These are phyloP conservation scores for Rhizomucor pusillus DNA, from an alignment of 371 early-diverging fungal species.

Conservation along the genomic window DNA sequence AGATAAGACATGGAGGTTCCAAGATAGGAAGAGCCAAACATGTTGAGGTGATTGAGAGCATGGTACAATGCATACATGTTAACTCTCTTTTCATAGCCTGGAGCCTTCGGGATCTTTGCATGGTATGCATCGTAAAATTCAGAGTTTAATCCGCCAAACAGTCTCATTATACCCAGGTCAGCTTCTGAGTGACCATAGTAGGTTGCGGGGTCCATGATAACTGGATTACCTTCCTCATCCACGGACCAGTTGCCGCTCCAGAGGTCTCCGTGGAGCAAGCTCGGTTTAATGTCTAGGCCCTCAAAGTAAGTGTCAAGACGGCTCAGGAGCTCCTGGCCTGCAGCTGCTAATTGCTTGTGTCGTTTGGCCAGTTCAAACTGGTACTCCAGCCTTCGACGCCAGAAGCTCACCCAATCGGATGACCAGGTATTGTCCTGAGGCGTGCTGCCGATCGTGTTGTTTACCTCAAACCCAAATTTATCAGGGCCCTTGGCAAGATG, in stretches of 20 bases:
- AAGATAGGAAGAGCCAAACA: slow-evolving; percentile 16
- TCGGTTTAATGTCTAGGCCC: slow-evolving; percentile 8
- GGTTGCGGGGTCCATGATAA: slow-evolving; percentile 13
- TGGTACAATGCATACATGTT: slow-evolving; percentile 13
- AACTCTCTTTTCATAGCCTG: slow-evolving; percentile 11
- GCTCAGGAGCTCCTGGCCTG: slow-evolving; percentile 6
- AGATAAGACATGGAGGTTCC: slow-evolving; percentile 7
- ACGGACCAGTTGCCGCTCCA: slow-evolving; percentile 16
- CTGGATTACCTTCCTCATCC: slow-evolving; percentile 12
- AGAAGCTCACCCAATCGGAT: slow-evolving; percentile 9
- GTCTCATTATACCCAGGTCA: slow-evolving; percentile 14
- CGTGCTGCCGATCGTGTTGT: slow-evolving; percentile 15
- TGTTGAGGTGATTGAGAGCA: slow-evolving; percentile 16
- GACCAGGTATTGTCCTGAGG: slow-evolving; percentile 15
- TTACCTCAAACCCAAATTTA: slow-evolving; percentile 9
- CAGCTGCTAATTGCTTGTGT: slow-evolving; percentile 1
- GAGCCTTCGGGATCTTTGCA: slow-evolving; percentile 12
- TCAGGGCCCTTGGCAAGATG: slow-evolving; percentile 10
- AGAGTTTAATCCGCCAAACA: slow-evolving; percentile 11
- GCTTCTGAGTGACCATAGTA: slow-evolving; percentile 12
- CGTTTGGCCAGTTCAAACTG: slow-evolving; percentile 13
- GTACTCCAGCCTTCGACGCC: slow-evolving; percentile 9
- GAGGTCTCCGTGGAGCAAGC: slow-evolving; percentile 14
- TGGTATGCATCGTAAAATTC: slow-evolving; percentile 14
- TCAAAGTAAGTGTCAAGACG: slow-evolving; percentile 10